phyloP scores from a whole-genome alignment of 148 eudicot species.

The Arctostaphylos glauca region DNA sequence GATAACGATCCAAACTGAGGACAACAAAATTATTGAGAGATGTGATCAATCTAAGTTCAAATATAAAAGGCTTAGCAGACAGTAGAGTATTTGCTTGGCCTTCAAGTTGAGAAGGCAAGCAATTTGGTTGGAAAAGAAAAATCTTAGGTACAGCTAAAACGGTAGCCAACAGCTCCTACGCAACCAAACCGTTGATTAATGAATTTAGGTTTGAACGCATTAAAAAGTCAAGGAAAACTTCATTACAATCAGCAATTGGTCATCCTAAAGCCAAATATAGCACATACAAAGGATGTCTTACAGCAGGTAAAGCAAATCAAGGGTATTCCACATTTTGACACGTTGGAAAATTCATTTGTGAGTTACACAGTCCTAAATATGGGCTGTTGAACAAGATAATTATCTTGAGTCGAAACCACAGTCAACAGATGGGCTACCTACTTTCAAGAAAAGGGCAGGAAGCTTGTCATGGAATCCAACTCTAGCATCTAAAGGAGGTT shows the following conservation, averaged over 20 bases:
- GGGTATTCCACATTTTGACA: neutral
- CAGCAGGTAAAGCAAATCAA: neutral
- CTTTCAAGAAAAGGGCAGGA: neutral
- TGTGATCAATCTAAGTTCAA: neutral
- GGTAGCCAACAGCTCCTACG: neutral
- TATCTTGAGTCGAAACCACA: neutral
- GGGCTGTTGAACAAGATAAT: neutral
- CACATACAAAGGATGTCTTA: neutral
- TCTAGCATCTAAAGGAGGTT: neutral
- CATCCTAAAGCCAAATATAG: neutral
- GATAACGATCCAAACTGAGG: neutral
- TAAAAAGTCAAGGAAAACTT: neutral
- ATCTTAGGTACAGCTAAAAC: neutral
- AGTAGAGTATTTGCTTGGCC: neutral
- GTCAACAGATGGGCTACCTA: neutral
- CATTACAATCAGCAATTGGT: neutral
- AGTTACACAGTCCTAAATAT: neutral
- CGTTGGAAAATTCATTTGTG: neutral
- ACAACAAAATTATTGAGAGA: neutral
- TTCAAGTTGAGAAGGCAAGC: slow-evolving; percentile 1
- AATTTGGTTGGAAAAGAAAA: neutral
- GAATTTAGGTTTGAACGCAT: neutral
- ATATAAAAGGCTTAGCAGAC: neutral
- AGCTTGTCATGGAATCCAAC: neutral
- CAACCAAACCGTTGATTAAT: neutral